A percentile compares a stretch with the other conserved stretches of the same genome.
Evolutionary conservation across 1,139 yeast genomes (phyloP).

Genomic region (Suhomyces terraborum): DNA sequence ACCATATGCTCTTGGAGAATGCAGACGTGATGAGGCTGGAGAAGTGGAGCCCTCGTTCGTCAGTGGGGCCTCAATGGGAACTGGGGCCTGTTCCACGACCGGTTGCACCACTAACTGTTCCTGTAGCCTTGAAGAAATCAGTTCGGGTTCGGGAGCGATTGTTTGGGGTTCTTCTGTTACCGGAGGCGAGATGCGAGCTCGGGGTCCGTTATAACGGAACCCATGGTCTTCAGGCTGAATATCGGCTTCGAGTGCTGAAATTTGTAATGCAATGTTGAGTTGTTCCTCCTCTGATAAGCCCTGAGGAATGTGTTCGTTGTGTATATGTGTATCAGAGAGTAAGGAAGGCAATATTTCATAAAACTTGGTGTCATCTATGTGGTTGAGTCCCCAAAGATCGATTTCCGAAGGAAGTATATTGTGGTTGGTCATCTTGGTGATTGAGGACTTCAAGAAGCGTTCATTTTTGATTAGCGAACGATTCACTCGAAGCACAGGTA

Average conservation of each 20-base stretch:
- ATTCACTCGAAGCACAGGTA: conserved; percentile 43
- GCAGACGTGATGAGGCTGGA: background rate
- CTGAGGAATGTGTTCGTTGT: background rate
- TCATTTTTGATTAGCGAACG: conserved; percentile 33
- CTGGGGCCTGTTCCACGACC: background rate
- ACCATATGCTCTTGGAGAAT: conserved; percentile 6
- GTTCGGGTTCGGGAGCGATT: background rate
- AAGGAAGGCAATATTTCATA: conserved; percentile 34
- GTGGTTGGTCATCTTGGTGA: conserved; percentile 30
- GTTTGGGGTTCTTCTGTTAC: background rate
- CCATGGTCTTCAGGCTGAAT: conserved; percentile 10
- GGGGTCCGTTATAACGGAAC: conserved; percentile 8
- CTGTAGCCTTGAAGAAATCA: background rate
- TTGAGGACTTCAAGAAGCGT: conserved; percentile 27
- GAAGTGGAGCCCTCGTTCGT: background rate
- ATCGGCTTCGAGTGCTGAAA: conserved; percentile 12
- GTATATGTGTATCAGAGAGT: conserved; percentile 6
- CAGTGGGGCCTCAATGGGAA: background rate
- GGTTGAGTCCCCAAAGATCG: conserved; percentile 41
- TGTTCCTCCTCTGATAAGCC: conserved; percentile 11
- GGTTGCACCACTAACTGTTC: background rate
- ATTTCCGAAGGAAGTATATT: conserved; percentile 37
- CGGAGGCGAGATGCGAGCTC: background rate
- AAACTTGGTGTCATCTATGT: conserved; percentile 41
- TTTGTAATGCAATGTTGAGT: conserved; percentile 9